Base-by-base conservation (phyloP, 2,329 filamentous ascomycete species). In the Colletotrichum spinosum region DNA sequence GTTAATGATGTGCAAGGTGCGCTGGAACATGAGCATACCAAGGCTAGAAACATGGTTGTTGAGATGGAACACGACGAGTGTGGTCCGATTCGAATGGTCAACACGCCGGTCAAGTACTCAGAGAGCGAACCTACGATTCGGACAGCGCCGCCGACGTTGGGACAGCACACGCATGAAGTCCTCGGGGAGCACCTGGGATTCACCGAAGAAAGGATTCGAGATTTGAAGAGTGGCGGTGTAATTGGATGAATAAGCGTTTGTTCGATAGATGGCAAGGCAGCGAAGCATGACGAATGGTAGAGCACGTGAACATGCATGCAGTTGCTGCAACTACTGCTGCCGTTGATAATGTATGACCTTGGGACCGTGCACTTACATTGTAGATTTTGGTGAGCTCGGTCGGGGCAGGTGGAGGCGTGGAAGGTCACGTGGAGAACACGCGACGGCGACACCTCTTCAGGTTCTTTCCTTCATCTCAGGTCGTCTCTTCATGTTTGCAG, bases 91-190 rank as follows among this genome's bases (percentile, higher is more conserved):
- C 94, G 94, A 78, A 81, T 99, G 74, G 91, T 99, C 58, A 97
- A 97, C 73, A 97, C 94, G 1, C 96, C 96, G 0, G 90, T 99
- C 65, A 99, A 99, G 77, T 97, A 94, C 77, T 97, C 94, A 6
- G 89, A 94, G 70, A 92, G 91, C 34, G 89, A 86, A 70, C 93
- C 94, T 0, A 86, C 88, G 4, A 88, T 97, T 44, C 85, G 95
- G 39, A 90, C 84, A 4, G 87, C 92, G 34, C 96, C 96, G 15
- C 96, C 96, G 1, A 92, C 90, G 8, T 80, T 99, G 39, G 96
- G 94, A 0, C 88, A 97, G 78, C 93, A 97, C 77, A 97, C 94
- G 0, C 84, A 93, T 69, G 92, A 96, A 76, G 84, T 97, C 6
- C 77, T 97, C 63, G 75, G 77, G 17, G 84, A 86, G 33, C 74